A percentile compares a stretch with the other conserved stretches of the same genome.
phyloP scores from a whole-genome alignment of 225 moss, liverwort and hornwort species.

The Lunularia cruciata region DNA sequence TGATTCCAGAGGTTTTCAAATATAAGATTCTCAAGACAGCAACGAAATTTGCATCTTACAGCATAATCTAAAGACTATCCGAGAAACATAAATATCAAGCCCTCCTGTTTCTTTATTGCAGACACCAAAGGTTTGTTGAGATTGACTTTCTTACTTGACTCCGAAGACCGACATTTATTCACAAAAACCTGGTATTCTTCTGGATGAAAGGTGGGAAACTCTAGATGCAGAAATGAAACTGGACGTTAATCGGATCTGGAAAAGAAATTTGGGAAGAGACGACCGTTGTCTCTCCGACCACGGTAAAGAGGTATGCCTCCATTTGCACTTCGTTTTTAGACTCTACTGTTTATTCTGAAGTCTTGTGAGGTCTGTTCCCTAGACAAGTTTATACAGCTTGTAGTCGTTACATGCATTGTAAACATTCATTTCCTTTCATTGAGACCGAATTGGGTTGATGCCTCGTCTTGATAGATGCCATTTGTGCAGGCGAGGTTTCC shows the following conservation, averaged over 20 bases:
- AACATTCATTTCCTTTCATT: not conserved
- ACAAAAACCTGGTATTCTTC: too few species aligned
- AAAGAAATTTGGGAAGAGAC: constrained; percentile 92
- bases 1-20: too few species aligned
- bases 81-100: too few species aligned
- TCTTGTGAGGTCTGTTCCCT: not conserved
- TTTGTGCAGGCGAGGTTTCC: constrained; percentile 82
- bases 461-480: not conserved
- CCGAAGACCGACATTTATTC: too few species aligned
- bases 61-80: too few species aligned
- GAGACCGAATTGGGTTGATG: not conserved
- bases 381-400: not conserved
- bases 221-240: constrained; percentile 86
- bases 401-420: too few species aligned
- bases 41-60: too few species aligned
- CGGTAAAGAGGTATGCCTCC: constrained; percentile 74
- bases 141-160: too few species aligned
- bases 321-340: not conserved
- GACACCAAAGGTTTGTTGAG: too few species aligned
- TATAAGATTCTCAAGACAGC: too few species aligned
- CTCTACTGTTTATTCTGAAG: not conserved
- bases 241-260: constrained; percentile 94
- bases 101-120: too few species aligned
- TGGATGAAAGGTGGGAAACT: constrained; percentile 64
- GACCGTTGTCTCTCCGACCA: constrained; percentile 89